These are phyloP conservation scores for Neurospora sp. DNA, from an alignment of 495 filamentous ascomycete genomes.

Conservation along the genomic window DNA sequence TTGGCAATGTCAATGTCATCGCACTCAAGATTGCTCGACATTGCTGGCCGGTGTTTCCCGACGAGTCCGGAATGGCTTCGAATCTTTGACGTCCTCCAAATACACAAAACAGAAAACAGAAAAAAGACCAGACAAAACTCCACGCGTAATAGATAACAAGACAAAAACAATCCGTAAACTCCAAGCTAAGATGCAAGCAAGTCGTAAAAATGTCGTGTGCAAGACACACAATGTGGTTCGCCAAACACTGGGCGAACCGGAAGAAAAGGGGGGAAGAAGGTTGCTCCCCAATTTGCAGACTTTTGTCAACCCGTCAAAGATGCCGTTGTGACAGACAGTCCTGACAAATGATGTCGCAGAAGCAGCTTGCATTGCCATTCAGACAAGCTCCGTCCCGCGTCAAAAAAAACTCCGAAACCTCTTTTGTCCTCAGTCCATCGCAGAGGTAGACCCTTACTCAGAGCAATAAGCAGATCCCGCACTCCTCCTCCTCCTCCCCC, in stretches of 20 bases:
- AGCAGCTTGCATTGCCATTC: no score
- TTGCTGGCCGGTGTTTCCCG: neutral
- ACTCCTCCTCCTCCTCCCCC: conserved; percentile 33
- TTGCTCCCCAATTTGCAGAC: neutral
- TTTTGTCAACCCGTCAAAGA: neutral
- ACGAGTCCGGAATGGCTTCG: neutral
- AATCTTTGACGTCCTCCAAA: neutral
- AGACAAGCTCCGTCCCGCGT: no score
- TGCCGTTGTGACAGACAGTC: neutral
- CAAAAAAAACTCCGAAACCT: no score
- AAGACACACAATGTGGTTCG: neutral
- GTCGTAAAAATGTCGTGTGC: conserved; percentile 2
- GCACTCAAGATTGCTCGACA: neutral
- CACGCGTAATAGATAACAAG: neutral
- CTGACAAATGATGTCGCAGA: neutral
- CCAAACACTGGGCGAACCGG: neutral
- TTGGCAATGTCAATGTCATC: neutral
- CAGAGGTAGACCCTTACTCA: neutral
- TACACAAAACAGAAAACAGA: neutral
- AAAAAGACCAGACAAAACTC: neutral
- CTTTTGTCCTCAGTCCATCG: no score
- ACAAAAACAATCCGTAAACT: conserved; percentile 6
- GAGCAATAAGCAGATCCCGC: neutral
- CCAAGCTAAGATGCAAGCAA: conserved; percentile 8
- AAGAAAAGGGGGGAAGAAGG: neutral